Evolutionary conservation across 345 rosid species (phyloP), one percentile per base, ranked within the genome.

Genomic region (Microthlaspi erraticum): DNA sequence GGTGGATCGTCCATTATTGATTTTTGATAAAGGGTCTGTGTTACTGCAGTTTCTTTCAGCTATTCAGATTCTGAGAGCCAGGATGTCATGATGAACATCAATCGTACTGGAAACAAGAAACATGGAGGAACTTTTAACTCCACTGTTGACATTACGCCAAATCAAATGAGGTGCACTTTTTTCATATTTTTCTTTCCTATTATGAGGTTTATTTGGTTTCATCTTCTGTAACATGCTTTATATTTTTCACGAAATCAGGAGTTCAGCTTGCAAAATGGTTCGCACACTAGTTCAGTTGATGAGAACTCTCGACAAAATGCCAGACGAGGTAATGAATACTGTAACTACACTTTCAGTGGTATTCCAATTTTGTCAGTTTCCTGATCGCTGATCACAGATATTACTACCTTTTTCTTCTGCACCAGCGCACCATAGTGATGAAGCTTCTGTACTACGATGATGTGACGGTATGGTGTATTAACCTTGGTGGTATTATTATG

Each of bases 291-390:
- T 89, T 78, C 98, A 88, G 79, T 43, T 95, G 82, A 94, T 94
- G 99, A 90, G 99, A 84, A 90, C 98, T 66, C 84, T 95, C 29
- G 98, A 95, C 67, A 88, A 63, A 71, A 92, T 95, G 97, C 97
- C 97, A 23, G 96, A 92, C 64, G 96, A 87, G 91, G 98, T 94
- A 78, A 74, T 18, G 54, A 38, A 64, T 64, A 29, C 23, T 46
- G 52, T 54, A 42, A 67, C 13, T 44, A 67, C 34, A 4, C 26
- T 50, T n/a, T 52, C 34, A 18, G 13, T 39, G 20, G 13, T 48
- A 23, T 52, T 56, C 33, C 31, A 37, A 18, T 50, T 38, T 56
- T 3, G 0, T 51, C 39, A 53, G 55, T 68, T 52, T 17, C 19
- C n/a, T 32, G 26, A n/a, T 61, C 20, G 29, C 61, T 80, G 38